Conservation (phyloP, 768 basidiomycete genomes). For the Agaricus blazei region DNA sequence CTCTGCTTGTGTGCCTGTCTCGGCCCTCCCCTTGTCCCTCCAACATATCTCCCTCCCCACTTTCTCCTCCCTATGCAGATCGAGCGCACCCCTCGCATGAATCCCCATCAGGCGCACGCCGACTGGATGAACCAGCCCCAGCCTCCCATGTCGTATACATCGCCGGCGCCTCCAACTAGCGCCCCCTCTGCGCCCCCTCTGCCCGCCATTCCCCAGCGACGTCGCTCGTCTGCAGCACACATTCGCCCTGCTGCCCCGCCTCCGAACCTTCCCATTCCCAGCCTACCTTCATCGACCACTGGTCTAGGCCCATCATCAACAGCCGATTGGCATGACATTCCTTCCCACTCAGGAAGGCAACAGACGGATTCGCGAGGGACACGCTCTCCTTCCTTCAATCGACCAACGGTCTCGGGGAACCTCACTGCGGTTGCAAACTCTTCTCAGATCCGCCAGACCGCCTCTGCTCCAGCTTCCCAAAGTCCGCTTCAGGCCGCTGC, state of each 20-base stretch:
- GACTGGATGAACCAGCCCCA: constrained; percentile 32
- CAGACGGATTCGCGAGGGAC: constrained; percentile 22
- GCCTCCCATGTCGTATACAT: constrained; percentile 25
- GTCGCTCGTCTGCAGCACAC: constrained; percentile 65
- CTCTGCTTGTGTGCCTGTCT: not conserved
- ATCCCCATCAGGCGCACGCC: constrained; percentile 23
- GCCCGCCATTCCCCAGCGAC: constrained; percentile 41
- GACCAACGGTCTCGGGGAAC: constrained; percentile 39
- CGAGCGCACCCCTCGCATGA: constrained; percentile 29
- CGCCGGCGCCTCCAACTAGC: constrained; percentile 21
- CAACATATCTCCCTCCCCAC: not conserved
- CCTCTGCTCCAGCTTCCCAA: constrained; percentile 19
- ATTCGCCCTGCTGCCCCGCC: constrained; percentile 66
- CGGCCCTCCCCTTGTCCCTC: not conserved
- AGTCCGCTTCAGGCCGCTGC: constrained; percentile 25
- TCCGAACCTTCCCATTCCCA: constrained; percentile 71
- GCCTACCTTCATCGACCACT: constrained; percentile 38
- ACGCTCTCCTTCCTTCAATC: constrained; percentile 32
- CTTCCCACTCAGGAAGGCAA: constrained; percentile 19
- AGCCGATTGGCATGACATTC: constrained; percentile 19
- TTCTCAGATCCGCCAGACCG: constrained; percentile 43
- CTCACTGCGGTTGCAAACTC: constrained; percentile 58
- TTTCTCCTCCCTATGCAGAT: constrained; percentile 27
- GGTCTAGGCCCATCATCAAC: constrained; percentile 14
- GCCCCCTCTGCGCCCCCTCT: constrained; percentile 17